These are phyloP conservation scores for Vigna radiata DNA, from an alignment of 306 rosid species.

Conservation along the genomic window DNA sequence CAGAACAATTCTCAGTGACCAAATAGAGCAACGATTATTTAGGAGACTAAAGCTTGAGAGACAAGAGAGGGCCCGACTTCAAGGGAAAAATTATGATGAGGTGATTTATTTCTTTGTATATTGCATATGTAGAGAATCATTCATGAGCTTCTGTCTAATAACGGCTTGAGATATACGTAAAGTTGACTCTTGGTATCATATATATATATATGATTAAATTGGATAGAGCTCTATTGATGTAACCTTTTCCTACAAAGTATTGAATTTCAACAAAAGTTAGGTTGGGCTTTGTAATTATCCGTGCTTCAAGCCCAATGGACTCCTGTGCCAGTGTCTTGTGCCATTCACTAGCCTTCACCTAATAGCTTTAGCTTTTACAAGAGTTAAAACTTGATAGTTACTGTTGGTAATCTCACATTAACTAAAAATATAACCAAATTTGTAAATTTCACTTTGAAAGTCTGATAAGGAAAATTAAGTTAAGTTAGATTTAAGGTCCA, in stretches of 20 bases:
- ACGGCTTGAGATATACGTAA: neutral
- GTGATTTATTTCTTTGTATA: conserved; percentile 48
- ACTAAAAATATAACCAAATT: too few relatives aligned
- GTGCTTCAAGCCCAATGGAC: neutral
- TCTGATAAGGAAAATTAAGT: too few relatives aligned
- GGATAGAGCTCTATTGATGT: conserved; percentile 6
- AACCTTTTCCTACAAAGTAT: neutral
- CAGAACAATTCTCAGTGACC: conserved; percentile 86
- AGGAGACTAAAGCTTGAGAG: conserved; percentile 75
- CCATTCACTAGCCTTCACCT: conserved; percentile 2
- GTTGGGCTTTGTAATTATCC: neutral
- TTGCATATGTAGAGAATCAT: neutral
- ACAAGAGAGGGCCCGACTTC: conserved; percentile 85
- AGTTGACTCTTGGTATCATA: neutral
- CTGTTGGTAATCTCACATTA: conserved; percentile 23
- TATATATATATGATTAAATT: conserved; percentile 10
- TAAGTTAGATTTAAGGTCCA: too few relatives aligned
- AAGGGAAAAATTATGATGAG: conserved; percentile 90
- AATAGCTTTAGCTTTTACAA: neutral
- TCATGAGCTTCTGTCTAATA: neutral
- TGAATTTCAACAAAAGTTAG: neutral
- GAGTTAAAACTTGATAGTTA: conserved; percentile 4
- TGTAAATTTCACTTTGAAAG: too few relatives aligned
- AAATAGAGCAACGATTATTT: conserved; percentile 82
- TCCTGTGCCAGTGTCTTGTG: neutral